phyloP scores from a whole-genome alignment of 345 rosid genomes.

The Rhizophora apiculata region DNA sequence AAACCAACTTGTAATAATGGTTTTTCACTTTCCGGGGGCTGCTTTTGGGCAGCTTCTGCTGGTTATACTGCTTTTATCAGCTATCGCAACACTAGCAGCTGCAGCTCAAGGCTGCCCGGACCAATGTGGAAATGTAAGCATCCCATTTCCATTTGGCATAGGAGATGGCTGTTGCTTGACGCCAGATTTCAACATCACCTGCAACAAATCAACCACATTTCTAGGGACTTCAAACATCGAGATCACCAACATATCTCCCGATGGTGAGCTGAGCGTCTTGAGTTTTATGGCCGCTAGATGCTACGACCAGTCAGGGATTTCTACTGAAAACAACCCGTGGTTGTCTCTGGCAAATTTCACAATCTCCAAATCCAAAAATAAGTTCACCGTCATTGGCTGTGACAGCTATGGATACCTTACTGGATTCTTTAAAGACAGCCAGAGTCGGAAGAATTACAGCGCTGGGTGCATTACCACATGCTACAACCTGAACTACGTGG shows the following conservation, averaged over 20 bases:
- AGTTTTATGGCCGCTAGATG: not conserved
- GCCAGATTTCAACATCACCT: slow-evolving; percentile 8
- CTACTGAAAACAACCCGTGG: not conserved
- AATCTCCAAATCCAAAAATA: slow-evolving; percentile 25
- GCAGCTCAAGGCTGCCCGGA: not conserved
- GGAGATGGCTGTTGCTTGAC: not conserved
- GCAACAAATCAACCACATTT: not conserved
- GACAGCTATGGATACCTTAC: slow-evolving; percentile 14
- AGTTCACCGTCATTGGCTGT: slow-evolving; percentile 28
- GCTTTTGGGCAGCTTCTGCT: not conserved
- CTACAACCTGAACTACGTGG: not conserved
- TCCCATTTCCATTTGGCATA: slow-evolving; percentile 29
- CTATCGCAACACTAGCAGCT: not conserved
- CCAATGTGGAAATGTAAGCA: slow-evolving; percentile 10
- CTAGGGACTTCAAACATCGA: not conserved
- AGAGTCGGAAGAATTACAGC: not conserved
- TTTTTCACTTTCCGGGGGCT: too few species aligned
- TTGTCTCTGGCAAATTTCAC: slow-evolving; percentile 20
- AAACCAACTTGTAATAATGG: too few species aligned
- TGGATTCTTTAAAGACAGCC: not conserved
- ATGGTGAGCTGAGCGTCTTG: slow-evolving; percentile 17
- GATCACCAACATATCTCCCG: slow-evolving; percentile 12
- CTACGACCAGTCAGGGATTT: slow-evolving; percentile 2
- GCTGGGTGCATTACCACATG: slow-evolving; percentile 25
- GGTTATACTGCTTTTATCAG: not conserved